Conservation (phyloP, 352 stramenopile genomes). For the Phytopythium sindhum region DNA sequence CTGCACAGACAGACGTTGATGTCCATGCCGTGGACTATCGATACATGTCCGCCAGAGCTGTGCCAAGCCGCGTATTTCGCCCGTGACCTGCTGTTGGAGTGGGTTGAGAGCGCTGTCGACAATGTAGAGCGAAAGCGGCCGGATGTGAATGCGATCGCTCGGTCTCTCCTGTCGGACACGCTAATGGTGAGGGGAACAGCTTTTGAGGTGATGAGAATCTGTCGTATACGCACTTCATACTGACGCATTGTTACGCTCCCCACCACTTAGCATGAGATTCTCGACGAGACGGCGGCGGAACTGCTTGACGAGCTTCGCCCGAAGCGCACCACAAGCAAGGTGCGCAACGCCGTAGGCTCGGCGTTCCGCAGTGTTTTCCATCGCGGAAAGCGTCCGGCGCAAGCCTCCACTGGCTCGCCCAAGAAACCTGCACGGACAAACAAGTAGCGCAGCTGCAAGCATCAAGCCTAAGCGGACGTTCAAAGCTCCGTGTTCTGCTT, state of each 20-base stretch:
- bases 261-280: neutral
- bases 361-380: conserved; percentile 1
- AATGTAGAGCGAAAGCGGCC: conserved; percentile 7
- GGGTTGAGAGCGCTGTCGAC: conserved; percentile 32
- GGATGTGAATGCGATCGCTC: neutral
- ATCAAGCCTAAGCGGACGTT: neutral
- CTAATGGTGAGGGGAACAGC: neutral
- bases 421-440: neutral
- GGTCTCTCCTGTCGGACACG: neutral
- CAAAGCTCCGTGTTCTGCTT: neutral
- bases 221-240: neutral
- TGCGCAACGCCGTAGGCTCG: conserved; percentile 10
- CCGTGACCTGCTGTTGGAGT: conserved; percentile 37
- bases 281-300: conserved; percentile 2
- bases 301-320: conserved; percentile 23
- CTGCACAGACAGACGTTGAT: neutral
- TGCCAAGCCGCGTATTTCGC: conserved; percentile 35
- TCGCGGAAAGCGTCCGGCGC: neutral
- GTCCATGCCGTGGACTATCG: conserved; percentile 23
- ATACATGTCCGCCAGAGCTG: conserved; percentile 37
- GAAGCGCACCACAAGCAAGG: conserved; percentile 16
- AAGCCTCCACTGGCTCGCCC: neutral
- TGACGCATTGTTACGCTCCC: neutral
- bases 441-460: neutral
- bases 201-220: neutral